Evolutionary conservation across 108 stramenopile species (phyloP).

Genomic region (Cyclotella sp.): DNA sequence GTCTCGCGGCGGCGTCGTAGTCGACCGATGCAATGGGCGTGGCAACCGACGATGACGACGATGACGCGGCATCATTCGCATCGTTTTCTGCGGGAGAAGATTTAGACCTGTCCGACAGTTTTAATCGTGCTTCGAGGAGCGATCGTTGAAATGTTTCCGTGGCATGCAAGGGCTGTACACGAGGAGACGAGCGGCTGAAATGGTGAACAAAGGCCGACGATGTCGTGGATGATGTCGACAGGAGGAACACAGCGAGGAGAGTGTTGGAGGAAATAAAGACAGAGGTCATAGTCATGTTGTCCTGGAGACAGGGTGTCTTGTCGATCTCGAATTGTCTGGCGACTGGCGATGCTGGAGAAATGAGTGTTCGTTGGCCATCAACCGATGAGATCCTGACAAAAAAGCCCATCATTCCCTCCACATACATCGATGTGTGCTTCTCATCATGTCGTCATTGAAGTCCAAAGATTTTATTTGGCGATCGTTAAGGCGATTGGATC

Average conservation of each 20-base stretch:
- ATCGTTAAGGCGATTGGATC: neutral
- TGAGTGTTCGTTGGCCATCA: too few relatives aligned
- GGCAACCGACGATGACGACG: too few relatives aligned
- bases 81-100: neutral
- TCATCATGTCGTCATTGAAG: neutral
- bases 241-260: constrained; percentile 7
- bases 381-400: too few relatives aligned
- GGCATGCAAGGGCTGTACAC: neutral
- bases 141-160: constrained; percentile 36
- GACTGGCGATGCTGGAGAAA: too few relatives aligned
- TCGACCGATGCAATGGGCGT: constrained; percentile 7
- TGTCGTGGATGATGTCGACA: constrained; percentile 13
- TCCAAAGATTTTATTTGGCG: constrained; percentile 4
- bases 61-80: neutral
- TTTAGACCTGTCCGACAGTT: neutral
- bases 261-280: neutral
- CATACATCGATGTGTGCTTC: neutral
- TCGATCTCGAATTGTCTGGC: too few relatives aligned
- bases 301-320: too few relatives aligned
- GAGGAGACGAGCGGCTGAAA: neutral
- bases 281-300: neutral
- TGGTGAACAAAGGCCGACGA: neutral
- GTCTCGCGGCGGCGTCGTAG: constrained; percentile 51
- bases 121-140: constrained; percentile 28
- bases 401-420: too few relatives aligned